phyloP scores from a whole-genome alignment of 352 stramenopile genomes.

The Elongisporangium anandrum region DNA sequence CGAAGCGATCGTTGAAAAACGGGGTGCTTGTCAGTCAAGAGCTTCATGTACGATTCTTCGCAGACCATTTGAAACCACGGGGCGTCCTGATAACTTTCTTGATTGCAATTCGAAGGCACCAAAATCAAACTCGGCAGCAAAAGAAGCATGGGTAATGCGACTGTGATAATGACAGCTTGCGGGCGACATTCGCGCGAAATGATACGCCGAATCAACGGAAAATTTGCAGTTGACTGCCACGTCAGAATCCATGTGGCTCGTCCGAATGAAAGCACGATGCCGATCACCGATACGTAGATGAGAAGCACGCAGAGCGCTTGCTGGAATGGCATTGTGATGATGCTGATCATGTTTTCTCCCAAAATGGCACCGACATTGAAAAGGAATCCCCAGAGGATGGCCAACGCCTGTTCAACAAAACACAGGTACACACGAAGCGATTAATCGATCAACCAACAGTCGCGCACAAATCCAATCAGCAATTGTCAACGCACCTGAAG shows the following conservation, averaged over 20 bases:
- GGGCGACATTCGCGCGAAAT: conserved; percentile 73
- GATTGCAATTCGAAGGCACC: conserved; percentile 54
- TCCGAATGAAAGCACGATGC: conserved; percentile 79
- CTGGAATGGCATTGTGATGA: conserved; percentile 73
- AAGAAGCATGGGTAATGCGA: conserved; percentile 67
- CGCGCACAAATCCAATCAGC: not conserved
- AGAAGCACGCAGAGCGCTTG: conserved; percentile 75
- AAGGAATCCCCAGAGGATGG: conserved; percentile 84
- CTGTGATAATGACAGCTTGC: conserved; percentile 74
- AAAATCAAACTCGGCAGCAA: conserved; percentile 75
- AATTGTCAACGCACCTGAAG: conserved; percentile 24
- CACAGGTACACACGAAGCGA: not conserved
- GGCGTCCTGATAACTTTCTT: conserved; percentile 17
- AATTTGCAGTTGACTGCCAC: conserved; percentile 85
- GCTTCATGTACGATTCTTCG: conserved; percentile 81
- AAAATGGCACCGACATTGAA: conserved; percentile 84
- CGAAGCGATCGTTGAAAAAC: conserved; percentile 82
- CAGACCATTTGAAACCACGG: conserved; percentile 55
- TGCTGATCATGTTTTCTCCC: conserved; percentile 83
- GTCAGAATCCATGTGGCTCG: conserved; percentile 86
- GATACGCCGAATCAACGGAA: conserved; percentile 82
- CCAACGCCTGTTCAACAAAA: conserved; percentile 37
- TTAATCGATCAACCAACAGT: conserved; percentile 10
- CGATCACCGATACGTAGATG: conserved; percentile 82
- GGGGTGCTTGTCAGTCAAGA: conserved; percentile 74